These are phyloP conservation scores for Aspergillus calidoustus DNA, from an alignment of 2,329 filamentous ascomycete species.

Conservation along the genomic window DNA sequence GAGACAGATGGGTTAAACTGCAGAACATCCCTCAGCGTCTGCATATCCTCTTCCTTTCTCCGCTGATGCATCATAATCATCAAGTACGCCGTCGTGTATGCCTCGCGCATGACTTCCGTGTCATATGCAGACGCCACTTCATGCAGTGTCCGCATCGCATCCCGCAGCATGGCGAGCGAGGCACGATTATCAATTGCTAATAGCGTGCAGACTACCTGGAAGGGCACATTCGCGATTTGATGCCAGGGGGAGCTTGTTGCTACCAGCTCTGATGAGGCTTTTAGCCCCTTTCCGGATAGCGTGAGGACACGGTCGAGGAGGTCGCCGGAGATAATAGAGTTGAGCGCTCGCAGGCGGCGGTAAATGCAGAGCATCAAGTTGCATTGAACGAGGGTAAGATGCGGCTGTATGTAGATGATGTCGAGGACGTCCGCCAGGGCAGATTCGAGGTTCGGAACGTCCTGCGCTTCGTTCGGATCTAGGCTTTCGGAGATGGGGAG, in stretches of 20 bases:
- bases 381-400: constrained; percentile 56
- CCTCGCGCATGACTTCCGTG: constrained; percentile 57
- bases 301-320: constrained; percentile 55
- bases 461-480: constrained; percentile 55
- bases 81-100: constrained; percentile 59
- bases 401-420: constrained; percentile 45
- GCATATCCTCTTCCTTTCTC: constrained; percentile 52
- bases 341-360: constrained; percentile 58
- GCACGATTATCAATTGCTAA: constrained; percentile 60
- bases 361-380: constrained; percentile 62
- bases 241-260: constrained; percentile 58
- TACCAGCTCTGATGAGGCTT: constrained; percentile 54
- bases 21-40: constrained; percentile 45
- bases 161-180: constrained; percentile 53
- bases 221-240: constrained; percentile 64
- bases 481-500: constrained; percentile 59
- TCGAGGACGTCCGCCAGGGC: constrained; percentile 50
- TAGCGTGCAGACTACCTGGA: constrained; percentile 61
- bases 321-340: constrained; percentile 49
- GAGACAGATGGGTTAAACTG: constrained; percentile 40
- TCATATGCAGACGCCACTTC: constrained; percentile 51
- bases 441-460: constrained; percentile 49
- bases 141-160: constrained; percentile 56
- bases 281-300: constrained; percentile 51
- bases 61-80: constrained; percentile 59